phyloP scores from a whole-genome alignment of 2,329 filamentous ascomycete species.

The Xylariaceae sp. region DNA sequence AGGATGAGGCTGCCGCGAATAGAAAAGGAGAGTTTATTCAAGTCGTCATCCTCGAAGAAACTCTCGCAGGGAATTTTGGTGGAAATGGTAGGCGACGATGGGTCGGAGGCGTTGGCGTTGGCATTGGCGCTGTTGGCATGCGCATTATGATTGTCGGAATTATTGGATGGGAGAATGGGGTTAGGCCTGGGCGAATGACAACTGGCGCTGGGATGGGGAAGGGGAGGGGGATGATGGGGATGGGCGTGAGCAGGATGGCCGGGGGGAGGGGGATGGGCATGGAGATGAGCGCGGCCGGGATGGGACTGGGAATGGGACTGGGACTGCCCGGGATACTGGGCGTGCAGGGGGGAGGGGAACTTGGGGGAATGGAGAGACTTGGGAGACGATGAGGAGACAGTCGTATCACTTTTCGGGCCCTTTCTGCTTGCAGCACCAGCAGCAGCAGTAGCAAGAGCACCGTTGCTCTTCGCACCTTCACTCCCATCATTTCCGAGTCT shows the following conservation, averaged over 20 bases:
- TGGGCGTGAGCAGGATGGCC: background rate
- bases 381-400: background rate
- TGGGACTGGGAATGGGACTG: background rate
- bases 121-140: background rate
- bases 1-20: slow-evolving; percentile 61
- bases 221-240: slow-evolving; percentile 1
- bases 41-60: slow-evolving; percentile 54
- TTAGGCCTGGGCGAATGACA: slow-evolving; percentile 15
- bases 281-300: background rate
- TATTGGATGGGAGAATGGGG: slow-evolving; percentile 12
- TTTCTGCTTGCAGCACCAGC: background rate
- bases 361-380: slow-evolving; percentile 1
- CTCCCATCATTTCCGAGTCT: background rate
- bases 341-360: slow-evolving; percentile 13
- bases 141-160: background rate
- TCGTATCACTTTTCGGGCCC: background rate
- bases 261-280: background rate
- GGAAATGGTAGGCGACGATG: slow-evolving; percentile 47
- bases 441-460: no score
- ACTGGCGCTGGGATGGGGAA: background rate
- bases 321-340: no score
- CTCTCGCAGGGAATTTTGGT: slow-evolving; percentile 52
- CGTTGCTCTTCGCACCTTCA: background rate
- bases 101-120: slow-evolving; percentile 10
- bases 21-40: slow-evolving; percentile 54